Evolutionary conservation across 352 stramenopile species (phyloP), one percentile per base, ranked within the genome.

Genomic region (Pythium coloratum): DNA sequence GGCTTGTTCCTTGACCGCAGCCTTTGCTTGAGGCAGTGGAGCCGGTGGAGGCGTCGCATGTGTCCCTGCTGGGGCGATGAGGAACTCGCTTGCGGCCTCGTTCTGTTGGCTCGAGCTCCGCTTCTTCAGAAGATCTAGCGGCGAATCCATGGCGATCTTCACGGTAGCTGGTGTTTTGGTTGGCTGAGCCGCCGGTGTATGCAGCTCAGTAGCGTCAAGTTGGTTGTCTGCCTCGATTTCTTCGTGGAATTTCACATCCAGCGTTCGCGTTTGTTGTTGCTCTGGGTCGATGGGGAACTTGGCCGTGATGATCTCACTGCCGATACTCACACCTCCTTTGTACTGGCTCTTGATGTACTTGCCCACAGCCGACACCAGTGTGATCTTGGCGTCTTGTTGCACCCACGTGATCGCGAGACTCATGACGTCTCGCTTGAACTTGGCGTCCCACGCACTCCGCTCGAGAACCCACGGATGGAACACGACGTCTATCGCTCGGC

Each of bases 281-380:
- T 73, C 70, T 0, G 67, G 65, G 10, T 89, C 74, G 18, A 95
- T 82, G 18, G 78, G 75, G 49, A 95, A 95, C 58, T 91, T 89
- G 46, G 83, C 73, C n/a, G 87, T 91, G 67, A 92, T 80, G 58
- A 92, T 89, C 33, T 94, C 80, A 16, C 18, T 70, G 3, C 80
- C 81, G 14, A 82, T 67, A 10, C 47, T 66, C 14, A 88, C 80
- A 14, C 87, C 85, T 13, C 87, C 85, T 71, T 95, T 95, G 77
- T 95, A 95, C 8, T 69, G 69, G 20, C 81, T 90, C 73, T 95
- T 95, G 74, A 94, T 95, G 62, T 91, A 88, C 58, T 92, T 95
- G 8, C 85, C 82, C 16, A 72, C 66, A 0, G 68, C 64, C 12
- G 71, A 68, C 28, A 79, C 47, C 14, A 70, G 46, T 40, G 61